Evolutionary conservation across 2,329 filamentous ascomycete genomes (phyloP), one percentile per base, ranked within the genome.

Genomic region (Botrytis elliptica): DNA sequence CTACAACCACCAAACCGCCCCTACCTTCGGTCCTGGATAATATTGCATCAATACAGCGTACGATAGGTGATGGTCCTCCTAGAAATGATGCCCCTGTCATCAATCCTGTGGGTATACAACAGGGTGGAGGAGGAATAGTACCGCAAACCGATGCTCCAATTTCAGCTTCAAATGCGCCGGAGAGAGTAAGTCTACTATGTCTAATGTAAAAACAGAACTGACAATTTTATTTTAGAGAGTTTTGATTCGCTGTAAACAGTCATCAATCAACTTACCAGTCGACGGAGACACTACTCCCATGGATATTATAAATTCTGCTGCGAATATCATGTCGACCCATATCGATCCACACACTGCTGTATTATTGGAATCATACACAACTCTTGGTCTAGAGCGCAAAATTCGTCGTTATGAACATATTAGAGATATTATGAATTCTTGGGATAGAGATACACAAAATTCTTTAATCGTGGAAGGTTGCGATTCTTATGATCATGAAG

Each of bases 391-490:
- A 2, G 93, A 97, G 81, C 90, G 95, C 57, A 92, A 93, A 0
- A 84, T 98, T 40, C 91, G 95, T 59, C 91, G 90, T 57, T 98
- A 97, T 81, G 95, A 98, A 83, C 90, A 89, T 75, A 88, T 98
- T 46, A 89, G 93, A 74, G 93, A 97, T 79, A 89, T 97, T 36
- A 88, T 98, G 87, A 97, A 97, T 81, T 97, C 94, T 0, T 98
- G 95, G 95, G 93, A 97, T 75, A 86, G 87, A 62, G 94, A 97
- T 81, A 85, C 87, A 3, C 91, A 94, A 77, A 96, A 97, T 79
- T 86, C 88, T 12, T 85, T 98, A 22, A 83, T 92, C 29, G 86
- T 98, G 36, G 84, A 91, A 72, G 86, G 90, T 22, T 85, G 87
- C 3, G 87, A 90, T 55, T 83, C 86, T 3, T 84, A 85, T 8